Evolutionary conservation across 495 filamentous ascomycete genomes (phyloP).

Genomic region (Endocarpon pusillum): DNA sequence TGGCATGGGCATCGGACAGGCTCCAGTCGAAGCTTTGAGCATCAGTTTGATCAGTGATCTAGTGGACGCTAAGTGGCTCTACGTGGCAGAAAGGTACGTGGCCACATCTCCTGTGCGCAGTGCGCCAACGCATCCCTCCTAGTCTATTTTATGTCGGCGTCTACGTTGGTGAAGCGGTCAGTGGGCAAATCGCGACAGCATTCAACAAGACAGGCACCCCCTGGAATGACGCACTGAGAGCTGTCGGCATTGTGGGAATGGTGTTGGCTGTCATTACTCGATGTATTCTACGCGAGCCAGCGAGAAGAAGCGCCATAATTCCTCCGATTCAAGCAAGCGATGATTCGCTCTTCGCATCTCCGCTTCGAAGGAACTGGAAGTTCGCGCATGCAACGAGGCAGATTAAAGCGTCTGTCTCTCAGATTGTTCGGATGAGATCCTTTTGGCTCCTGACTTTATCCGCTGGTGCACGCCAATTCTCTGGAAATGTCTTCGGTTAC

Average conservation of each 20-base stretch:
- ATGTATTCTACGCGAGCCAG: slow-evolving; percentile 11
- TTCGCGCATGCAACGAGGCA: no score
- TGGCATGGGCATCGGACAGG: no score
- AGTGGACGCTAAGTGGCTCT: slow-evolving; percentile 13
- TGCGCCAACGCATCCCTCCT: not conserved
- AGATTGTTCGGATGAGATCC: no score
- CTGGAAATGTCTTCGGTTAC: slow-evolving; percentile 17
- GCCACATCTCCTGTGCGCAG: not conserved
- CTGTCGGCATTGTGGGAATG: slow-evolving; percentile 15
- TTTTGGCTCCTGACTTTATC: slow-evolving; percentile 17
- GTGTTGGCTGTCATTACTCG: slow-evolving; percentile 14
- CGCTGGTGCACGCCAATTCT: slow-evolving; percentile 11
- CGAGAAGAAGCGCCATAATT: slow-evolving; percentile 6
- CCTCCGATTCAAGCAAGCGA: no score
- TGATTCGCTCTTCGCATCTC: no score
- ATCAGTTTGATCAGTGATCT: no score
- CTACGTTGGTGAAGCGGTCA: slow-evolving; percentile 18
- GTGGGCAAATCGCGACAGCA: slow-evolving; percentile 14
- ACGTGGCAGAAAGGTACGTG: slow-evolving; percentile 12
- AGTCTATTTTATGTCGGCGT: slow-evolving; percentile 17
- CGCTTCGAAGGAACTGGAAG: no score
- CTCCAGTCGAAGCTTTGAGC: no score
- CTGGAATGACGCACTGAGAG: slow-evolving; percentile 13
- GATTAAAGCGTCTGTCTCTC: no score
- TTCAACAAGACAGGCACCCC: slow-evolving; percentile 10